phyloP scores from a whole-genome alignment of 306 rosid genomes.

The Vachellia pachyceras region DNA sequence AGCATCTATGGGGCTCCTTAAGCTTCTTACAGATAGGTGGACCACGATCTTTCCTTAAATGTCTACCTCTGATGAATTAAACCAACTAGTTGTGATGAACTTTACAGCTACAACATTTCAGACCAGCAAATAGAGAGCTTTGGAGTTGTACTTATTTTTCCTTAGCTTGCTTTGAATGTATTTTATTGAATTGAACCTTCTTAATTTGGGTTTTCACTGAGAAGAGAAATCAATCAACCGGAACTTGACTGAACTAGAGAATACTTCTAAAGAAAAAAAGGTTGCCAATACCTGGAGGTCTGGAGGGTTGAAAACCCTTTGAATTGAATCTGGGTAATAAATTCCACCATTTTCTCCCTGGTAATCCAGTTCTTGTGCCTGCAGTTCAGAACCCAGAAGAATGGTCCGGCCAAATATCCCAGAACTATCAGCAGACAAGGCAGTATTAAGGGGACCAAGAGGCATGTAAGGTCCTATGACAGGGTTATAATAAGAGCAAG shows the following conservation, averaged over 20 bases:
- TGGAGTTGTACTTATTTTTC: neutral
- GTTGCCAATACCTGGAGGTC: constrained; percentile 81
- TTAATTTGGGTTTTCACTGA: constrained; percentile 12
- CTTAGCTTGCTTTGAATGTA: neutral
- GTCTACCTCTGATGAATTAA: constrained; percentile 11
- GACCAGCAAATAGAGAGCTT: neutral
- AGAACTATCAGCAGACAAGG: constrained; percentile 67
- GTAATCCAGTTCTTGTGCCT: constrained; percentile 76
- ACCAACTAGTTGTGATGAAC: neutral
- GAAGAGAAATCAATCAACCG: constrained; percentile 11
- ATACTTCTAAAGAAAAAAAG: neutral
- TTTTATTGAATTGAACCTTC: constrained; percentile 20
- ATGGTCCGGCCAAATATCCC: constrained; percentile 62
- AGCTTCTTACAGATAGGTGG: constrained; percentile 37
- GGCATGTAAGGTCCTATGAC: constrained; percentile 67
- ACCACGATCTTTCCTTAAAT: constrained; percentile 35
- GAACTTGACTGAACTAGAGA: constrained; percentile 2
- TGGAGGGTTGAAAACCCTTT: constrained; percentile 62
- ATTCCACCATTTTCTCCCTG: constrained; percentile 83
- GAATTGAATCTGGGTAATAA: constrained; percentile 69
- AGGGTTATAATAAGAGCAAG: constrained; percentile 71
- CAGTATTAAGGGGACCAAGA: constrained; percentile 51
- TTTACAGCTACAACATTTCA: constrained; percentile 9
- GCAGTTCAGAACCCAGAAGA: constrained; percentile 73
- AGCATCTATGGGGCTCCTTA: constrained; percentile 25